Percentiles rank a stretch among this genome's conserved stretches.
Evolutionary conservation across 306 rosid genomes (phyloP).

Genomic region (Alnus rubra): DNA sequence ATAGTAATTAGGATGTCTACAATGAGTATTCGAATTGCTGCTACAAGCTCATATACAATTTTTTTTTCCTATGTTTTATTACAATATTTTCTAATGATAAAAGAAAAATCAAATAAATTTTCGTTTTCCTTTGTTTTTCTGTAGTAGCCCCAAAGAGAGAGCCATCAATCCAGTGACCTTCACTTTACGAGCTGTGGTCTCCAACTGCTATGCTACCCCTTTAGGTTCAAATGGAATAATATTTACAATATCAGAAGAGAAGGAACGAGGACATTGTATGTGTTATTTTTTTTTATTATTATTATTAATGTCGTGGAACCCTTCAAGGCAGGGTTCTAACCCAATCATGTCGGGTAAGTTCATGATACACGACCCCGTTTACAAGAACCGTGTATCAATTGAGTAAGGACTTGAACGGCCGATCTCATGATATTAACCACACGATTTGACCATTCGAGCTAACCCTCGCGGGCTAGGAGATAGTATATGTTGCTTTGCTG

Average conservation of each 20-base stretch:
- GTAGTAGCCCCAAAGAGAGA: background rate
- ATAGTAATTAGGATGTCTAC: background rate
- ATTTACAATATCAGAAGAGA: background rate
- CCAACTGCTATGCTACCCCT: background rate
- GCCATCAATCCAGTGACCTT: background rate
- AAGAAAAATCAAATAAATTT: background rate
- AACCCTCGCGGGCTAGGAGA: too few relatives aligned
- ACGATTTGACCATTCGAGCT: too few relatives aligned
- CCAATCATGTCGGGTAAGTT: too few relatives aligned
- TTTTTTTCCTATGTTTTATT: background rate
- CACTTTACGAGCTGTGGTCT: background rate
- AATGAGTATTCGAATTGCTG: background rate
- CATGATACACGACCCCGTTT: too few relatives aligned
- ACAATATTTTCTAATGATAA: background rate
- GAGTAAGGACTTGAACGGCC: too few relatives aligned
- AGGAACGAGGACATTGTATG: too few relatives aligned
- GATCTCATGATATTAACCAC: too few relatives aligned
- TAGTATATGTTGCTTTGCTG: background rate
- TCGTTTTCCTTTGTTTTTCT: background rate
- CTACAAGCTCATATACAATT: background rate
- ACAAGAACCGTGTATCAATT: too few relatives aligned
- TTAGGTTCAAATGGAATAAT: background rate
- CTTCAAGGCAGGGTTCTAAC: too few relatives aligned
- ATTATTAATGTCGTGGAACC: too few relatives aligned
- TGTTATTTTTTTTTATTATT: too few relatives aligned